Evolutionary conservation across 345 rosid species (phyloP).

Genomic region (Dimocarpus longan): DNA sequence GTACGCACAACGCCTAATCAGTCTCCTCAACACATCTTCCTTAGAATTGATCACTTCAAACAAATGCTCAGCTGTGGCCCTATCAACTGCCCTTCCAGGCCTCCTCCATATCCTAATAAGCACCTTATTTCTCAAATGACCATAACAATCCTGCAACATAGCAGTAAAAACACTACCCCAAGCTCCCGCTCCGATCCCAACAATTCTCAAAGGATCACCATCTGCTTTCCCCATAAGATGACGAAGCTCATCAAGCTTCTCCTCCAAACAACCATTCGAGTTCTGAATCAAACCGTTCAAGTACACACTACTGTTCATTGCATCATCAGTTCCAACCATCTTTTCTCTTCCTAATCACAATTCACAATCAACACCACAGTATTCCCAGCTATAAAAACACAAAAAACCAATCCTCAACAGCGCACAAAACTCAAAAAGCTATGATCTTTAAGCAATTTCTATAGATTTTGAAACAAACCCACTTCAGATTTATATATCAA

Average conservation of each 20-base stretch:
- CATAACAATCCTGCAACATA: constrained; percentile 83
- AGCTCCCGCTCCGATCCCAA: constrained; percentile 95
- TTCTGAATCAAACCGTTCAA: constrained; percentile 57
- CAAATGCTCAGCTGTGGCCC: constrained; percentile 82
- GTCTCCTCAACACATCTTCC: constrained; percentile 89
- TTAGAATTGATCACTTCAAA: constrained; percentile 95
- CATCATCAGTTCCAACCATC: constrained; percentile 53
- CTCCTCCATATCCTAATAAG: constrained; percentile 94
- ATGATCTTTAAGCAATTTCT: constrained; percentile 18
- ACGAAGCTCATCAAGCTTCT: constrained; percentile 85
- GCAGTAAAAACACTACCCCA: constrained; percentile 98
- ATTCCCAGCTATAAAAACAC: background rate
- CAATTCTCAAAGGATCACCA: constrained; percentile 84
- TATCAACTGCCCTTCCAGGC: constrained; percentile 72
- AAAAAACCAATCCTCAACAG: constrained; percentile 1
- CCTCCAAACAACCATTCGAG: constrained; percentile 54
- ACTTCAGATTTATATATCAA: background rate
- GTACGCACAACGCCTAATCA: constrained; percentile 94
- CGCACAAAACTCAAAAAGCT: constrained; percentile 16
- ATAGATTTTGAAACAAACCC: background rate
- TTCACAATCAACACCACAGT: background rate
- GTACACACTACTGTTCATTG: constrained; percentile 24
- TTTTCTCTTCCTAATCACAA: constrained; percentile 12
- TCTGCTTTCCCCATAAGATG: constrained; percentile 67
- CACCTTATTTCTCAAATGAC: constrained; percentile 84